These are phyloP conservation scores for Boletellus ananas DNA, from an alignment of 768 basidiomycete genomes.

Conservation along the genomic window DNA sequence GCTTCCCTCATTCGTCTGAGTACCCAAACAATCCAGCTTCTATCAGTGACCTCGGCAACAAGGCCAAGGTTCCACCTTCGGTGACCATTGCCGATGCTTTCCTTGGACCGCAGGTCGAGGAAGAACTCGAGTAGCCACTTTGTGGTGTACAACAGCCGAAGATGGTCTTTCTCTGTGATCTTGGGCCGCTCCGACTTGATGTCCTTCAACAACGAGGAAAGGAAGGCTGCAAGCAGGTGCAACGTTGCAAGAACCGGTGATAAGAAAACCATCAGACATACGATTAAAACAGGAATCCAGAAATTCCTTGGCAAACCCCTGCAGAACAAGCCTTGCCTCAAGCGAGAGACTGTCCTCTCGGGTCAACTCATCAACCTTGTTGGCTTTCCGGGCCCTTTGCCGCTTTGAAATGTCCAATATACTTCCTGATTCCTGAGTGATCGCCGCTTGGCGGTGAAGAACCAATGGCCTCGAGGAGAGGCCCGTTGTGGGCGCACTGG, in stretches of 20 bases:
- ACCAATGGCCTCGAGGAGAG: conserved; percentile 55
- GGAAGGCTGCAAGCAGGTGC: conserved; percentile 60
- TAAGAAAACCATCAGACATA: conserved; percentile 38
- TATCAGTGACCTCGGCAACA: conserved; percentile 82
- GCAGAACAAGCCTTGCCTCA: conserved; percentile 62
- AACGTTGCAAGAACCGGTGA: conserved; percentile 16
- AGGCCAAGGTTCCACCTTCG: conserved; percentile 63
- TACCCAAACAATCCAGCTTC: conserved; percentile 87
- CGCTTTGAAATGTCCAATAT: conserved; percentile 72
- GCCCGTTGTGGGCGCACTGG: conserved; percentile 18
- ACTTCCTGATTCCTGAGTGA: conserved; percentile 61
- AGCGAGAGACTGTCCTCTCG: conserved; percentile 63
- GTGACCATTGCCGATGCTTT: conserved; percentile 27
- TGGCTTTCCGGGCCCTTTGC: conserved; percentile 54
- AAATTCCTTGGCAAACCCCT: conserved; percentile 68
- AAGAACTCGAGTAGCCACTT: conserved; percentile 96
- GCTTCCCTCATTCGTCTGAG: conserved; percentile 84
- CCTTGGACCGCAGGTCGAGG: conserved; percentile 44
- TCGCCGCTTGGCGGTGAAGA: conserved; percentile 81
- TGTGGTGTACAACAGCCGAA: conserved; percentile 80
- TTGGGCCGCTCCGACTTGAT: conserved; percentile 90
- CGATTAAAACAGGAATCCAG: conserved; percentile 86
- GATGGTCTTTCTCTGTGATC: conserved; percentile 92
- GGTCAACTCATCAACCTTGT: conserved; percentile 62
- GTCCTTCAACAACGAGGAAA: conserved; percentile 81